phyloP scores from a whole-genome alignment of 495 filamentous ascomycete genomes.

The Neurospora sp. region DNA sequence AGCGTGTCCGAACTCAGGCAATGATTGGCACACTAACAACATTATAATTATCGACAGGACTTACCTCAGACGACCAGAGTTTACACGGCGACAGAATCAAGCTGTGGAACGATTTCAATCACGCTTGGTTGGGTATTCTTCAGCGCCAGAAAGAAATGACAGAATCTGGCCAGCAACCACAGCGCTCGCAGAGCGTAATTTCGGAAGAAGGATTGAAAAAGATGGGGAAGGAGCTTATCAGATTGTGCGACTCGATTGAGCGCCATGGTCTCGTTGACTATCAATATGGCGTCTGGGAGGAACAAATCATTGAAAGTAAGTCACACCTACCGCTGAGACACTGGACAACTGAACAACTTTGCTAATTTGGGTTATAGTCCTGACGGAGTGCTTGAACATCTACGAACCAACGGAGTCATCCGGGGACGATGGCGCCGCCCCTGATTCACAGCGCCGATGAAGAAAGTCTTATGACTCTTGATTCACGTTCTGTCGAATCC shows the following conservation, averaged over 20 bases:
- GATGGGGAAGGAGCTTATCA: conserved; percentile 72
- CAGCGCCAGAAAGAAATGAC: conserved; percentile 80
- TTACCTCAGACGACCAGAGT: conserved; percentile 57
- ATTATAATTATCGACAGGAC: conserved; percentile 19
- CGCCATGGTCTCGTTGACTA: conserved; percentile 90
- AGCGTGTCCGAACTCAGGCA: conserved; percentile 10
- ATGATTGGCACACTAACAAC: conserved; percentile 1
- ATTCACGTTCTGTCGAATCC: not conserved
- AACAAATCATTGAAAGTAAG: conserved; percentile 78
- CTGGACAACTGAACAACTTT: not conserved
- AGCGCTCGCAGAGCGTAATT: conserved; percentile 56
- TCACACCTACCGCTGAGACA: conserved; percentile 5
- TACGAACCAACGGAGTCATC: conserved; percentile 32
- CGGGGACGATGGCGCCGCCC: conserved; percentile 10
- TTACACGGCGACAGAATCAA: conserved; percentile 61
- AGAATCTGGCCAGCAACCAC: conserved; percentile 46
- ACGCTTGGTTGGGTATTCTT: conserved; percentile 80
- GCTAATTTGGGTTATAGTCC: conserved; percentile 31
- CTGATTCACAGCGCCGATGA: conserved; percentile 3
- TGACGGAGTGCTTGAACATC: conserved; percentile 57
- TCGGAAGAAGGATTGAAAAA: conserved; percentile 57
- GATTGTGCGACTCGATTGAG: conserved; percentile 77
- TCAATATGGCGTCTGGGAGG: conserved; percentile 93
- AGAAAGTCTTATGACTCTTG: not conserved
- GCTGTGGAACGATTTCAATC: conserved; percentile 92